Evolutionary conservation across 768 basidiomycete genomes (phyloP).

Genomic region (Saitozyma podzolica): DNA sequence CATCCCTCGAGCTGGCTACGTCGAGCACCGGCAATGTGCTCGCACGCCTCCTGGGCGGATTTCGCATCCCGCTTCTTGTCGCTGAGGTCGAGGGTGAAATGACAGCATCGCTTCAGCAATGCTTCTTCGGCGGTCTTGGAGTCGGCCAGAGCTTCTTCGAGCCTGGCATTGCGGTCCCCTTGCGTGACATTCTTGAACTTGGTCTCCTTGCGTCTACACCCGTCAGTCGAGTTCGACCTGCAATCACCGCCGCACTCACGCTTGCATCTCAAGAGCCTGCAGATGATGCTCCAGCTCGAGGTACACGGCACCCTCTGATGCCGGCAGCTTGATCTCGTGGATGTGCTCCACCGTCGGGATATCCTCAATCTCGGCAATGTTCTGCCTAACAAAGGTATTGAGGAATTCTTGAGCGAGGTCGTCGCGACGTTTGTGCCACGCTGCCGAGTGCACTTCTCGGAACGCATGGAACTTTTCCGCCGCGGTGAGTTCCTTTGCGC

Average conservation of each 20-base stretch:
- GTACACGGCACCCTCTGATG: constrained; percentile 91
- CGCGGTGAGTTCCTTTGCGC: constrained; percentile 78
- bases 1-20: constrained; percentile 76
- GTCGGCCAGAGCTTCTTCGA: constrained; percentile 81
- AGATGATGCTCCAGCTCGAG: constrained; percentile 91
- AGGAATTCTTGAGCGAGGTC: constrained; percentile 67
- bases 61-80: constrained; percentile 51
- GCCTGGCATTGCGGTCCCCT: constrained; percentile 77
- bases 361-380: constrained; percentile 94
- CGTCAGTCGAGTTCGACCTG: constrained; percentile 56
- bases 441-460: constrained; percentile 85
- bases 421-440: constrained; percentile 90
- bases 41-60: constrained; percentile 87
- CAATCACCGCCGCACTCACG: constrained; percentile 24
- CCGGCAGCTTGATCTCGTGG: constrained; percentile 70
- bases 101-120: constrained; percentile 89
- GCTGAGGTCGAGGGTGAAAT: constrained; percentile 59
- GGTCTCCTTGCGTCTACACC: constrained; percentile 39
- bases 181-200: constrained; percentile 44
- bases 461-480: constrained; percentile 95
- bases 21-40: constrained; percentile 83
- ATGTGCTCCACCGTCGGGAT: constrained; percentile 73
- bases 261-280: constrained; percentile 80
- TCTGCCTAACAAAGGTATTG: constrained; percentile 60
- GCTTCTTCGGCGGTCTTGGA: constrained; percentile 81